Base-by-base conservation (phyloP, 2,329 filamentous ascomycete species). In the Penicillium verrucosum region DNA sequence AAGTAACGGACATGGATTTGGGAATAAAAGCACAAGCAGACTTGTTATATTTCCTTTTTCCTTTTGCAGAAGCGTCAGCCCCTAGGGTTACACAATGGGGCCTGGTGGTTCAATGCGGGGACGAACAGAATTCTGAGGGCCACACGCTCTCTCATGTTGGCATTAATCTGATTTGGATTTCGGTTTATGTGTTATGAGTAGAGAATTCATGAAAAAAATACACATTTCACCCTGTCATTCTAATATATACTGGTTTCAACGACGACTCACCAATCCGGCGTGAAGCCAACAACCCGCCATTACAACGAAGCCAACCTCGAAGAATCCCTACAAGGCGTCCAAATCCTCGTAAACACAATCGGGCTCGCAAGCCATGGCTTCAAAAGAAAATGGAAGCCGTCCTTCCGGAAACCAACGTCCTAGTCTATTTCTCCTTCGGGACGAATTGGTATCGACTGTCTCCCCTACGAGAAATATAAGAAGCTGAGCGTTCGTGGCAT, bases 271-370 rank as follows among this genome's bases (percentile, higher is more conserved):
- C 7, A 46, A 5, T 29, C 60, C 14, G 53, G 54, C 21, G 46
- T 62, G 10, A 58, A 60, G 14, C 42, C 61, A 25, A 59, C 60
- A 29, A 49, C 59, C 7, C 60, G 64, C 18, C 54, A 48, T 18
- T 65, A 65, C 41, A 53, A 60, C 25, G 65, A 68, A 11, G 51
- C 60, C 32, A 65, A 67, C 30, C 59, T 73, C 7, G 18, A 38
- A 21, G 54, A 57, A 11, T 63, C 67, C 10, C 62, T 75, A 0
- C 48, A 64, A 1, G 71, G 61, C 38, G 66, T 73, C 1, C 60
- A 73, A 34, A 64, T 73, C 29, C 68, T 75, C 8, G 60, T 75
- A 27, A 73, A 70, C 52, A 58, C 68, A 9, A 54, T 71, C 50
- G 68, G 68, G 0, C 52, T 63, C 0, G 45, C 59, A 4, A 68